phyloP scores from a whole-genome alignment of 371 early-diverging fungal genomes.

The Mucor lusitanicus region DNA sequence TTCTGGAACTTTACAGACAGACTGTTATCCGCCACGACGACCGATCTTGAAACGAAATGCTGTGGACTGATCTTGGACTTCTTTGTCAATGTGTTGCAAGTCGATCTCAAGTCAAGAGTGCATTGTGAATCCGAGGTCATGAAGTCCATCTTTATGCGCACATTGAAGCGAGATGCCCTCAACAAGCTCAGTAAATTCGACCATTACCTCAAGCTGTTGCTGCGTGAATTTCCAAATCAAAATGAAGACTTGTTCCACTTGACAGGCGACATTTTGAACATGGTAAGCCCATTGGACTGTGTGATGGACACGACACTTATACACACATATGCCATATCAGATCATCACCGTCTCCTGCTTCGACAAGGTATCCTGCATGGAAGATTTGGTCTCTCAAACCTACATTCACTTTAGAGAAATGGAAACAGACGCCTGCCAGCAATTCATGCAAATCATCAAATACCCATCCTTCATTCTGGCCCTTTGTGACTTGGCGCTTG shows the following conservation, averaged over 20 bases:
- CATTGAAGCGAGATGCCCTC: constrained; percentile 8
- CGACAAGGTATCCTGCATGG: neutral
- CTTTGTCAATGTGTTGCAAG: constrained; percentile 21
- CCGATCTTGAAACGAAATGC: constrained; percentile 14
- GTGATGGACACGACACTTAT: too few relatives aligned
- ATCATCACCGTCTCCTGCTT: constrained; percentile 16
- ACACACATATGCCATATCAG: too few relatives aligned
- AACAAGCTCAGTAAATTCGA: constrained; percentile 6
- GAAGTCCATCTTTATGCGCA: constrained; percentile 12
- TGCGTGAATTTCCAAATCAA: constrained; percentile 4
- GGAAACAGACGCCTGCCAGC: constrained; percentile 10
- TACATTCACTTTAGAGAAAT: constrained; percentile 14
- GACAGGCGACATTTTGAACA: constrained; percentile 13
- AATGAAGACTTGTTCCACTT: constrained; percentile 8
- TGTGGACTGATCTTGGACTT: constrained; percentile 12
- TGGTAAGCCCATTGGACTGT: too few relatives aligned
- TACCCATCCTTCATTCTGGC: constrained; percentile 18
- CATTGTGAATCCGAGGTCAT: neutral
- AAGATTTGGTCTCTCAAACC: constrained; percentile 2
- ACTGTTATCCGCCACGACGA: neutral
- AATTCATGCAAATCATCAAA: constrained; percentile 17
- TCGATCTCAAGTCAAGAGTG: constrained; percentile 17
- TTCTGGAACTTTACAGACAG: constrained; percentile 15
- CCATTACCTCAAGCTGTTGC: constrained; percentile 11
- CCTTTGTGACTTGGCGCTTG: constrained; percentile 18